A percentile compares a stretch with the other conserved stretches of the same genome.
phyloP scores from a whole-genome alignment of 2,329 filamentous ascomycete species.

The Aspergillus arachidicola region DNA sequence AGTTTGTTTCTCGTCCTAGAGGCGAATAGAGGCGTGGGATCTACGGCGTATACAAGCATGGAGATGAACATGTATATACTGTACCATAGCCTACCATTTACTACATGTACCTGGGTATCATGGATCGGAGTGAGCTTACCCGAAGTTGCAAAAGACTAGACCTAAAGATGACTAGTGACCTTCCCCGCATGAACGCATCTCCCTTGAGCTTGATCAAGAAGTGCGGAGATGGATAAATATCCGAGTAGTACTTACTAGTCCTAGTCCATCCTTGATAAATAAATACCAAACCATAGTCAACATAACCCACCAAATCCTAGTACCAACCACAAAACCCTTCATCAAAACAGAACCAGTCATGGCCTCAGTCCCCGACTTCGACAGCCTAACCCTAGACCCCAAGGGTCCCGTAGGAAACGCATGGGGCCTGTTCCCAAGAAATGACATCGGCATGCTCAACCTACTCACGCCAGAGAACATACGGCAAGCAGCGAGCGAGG shows the following conservation, averaged over 20 bases:
- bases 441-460: conserved; percentile 59
- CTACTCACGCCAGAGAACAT: conserved; percentile 54
- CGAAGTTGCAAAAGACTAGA: not conserved
- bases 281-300: not conserved
- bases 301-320: not conserved
- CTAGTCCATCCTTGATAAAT: not conserved
- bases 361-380: conserved; percentile 36
- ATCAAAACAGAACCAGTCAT: not conserved
- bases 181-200: conserved; percentile 1
- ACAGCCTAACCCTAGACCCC: conserved; percentile 53
- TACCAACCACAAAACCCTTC: not conserved
- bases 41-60: not conserved
- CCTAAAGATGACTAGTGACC: not conserved
- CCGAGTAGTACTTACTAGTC: not conserved
- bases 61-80: not conserved
- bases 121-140: not conserved
- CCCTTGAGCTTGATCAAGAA: not conserved
- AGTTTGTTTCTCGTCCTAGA: not conserved
- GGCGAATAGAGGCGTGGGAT: not conserved
- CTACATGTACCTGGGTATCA: not conserved
- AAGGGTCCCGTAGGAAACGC: conserved; percentile 56
- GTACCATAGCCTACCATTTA: not conserved
- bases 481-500: conserved; percentile 43
- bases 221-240: conserved; percentile 16
- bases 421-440: conserved; percentile 57